Percentiles rank a stretch among this genome's conserved stretches.
Conservation (phyloP, 768 basidiomycete species). For the Chalciporus chontae region DNA sequence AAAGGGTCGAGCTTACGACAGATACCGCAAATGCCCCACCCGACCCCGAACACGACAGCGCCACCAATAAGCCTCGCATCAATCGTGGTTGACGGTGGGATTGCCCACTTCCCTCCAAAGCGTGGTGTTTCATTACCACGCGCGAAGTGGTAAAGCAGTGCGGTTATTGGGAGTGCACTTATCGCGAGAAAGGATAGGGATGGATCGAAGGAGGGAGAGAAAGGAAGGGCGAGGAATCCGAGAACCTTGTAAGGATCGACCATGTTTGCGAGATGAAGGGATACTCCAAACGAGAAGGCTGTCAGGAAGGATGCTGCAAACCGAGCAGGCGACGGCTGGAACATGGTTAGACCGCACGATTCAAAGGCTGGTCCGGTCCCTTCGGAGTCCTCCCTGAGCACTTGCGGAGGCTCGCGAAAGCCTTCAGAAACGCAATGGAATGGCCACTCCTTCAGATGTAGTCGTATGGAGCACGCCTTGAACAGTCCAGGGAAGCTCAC, state of each 20-base stretch:
- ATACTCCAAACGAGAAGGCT: slow-evolving; percentile 49
- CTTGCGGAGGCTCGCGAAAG: no score
- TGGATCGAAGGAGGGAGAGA: slow-evolving; percentile 50
- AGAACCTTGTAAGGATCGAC: slow-evolving; percentile 47
- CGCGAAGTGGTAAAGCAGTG: slow-evolving; percentile 42
- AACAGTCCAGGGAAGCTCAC: neutral
- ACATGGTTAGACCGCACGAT: neutral
- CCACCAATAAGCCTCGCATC: slow-evolving; percentile 48
- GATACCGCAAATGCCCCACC: slow-evolving; percentile 59
- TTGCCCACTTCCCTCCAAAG: slow-evolving; percentile 43
- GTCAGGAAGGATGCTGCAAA: slow-evolving; percentile 40
- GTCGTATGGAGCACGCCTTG: neutral
- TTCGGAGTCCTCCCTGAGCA: no score
- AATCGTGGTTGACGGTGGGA: slow-evolving; percentile 39
- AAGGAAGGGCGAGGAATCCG: slow-evolving; percentile 50
- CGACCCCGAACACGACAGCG: slow-evolving; percentile 55
- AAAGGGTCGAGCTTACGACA: slow-evolving; percentile 46
- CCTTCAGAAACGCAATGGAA: no score
- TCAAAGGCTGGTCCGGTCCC: no score
- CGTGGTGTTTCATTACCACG: slow-evolving; percentile 33
- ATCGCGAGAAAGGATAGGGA: slow-evolving; percentile 52
- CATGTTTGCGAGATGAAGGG: slow-evolving; percentile 52
- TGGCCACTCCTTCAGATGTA: no score
- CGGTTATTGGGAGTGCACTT: slow-evolving; percentile 47
- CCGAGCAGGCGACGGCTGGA: slow-evolving; percentile 27